Percentiles rank a stretch among this genome's conserved stretches.
phyloP scores from a whole-genome alignment of 2,329 filamentous ascomycete genomes.

The Hypoxylon sp. region DNA sequence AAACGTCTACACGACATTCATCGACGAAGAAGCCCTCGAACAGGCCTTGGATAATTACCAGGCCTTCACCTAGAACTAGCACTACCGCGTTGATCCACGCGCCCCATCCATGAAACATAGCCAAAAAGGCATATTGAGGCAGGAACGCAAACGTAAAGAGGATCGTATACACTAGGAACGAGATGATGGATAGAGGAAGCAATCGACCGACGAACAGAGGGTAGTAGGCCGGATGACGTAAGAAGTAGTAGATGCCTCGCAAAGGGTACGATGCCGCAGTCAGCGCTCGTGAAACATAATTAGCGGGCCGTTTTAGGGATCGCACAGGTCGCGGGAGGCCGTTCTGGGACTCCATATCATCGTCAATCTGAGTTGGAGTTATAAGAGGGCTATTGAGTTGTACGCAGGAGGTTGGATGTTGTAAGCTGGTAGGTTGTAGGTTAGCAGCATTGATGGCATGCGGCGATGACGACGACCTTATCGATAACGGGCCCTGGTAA shows the following conservation, averaged over 20 bases:
- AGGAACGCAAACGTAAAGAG: conserved; percentile 91
- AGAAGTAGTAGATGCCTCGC: conserved; percentile 86
- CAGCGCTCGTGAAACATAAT: conserved; percentile 62
- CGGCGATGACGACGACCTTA: conserved; percentile 19
- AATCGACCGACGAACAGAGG: conserved; percentile 84
- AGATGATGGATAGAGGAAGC: conserved; percentile 85
- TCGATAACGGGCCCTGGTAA: conserved; percentile 13
- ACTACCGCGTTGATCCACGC: conserved; percentile 94
- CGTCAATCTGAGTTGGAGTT: conserved; percentile 4
- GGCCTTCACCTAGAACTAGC: conserved; percentile 85
- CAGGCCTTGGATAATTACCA: conserved; percentile 77
- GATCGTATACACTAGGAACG: conserved; percentile 83
- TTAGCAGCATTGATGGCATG: neutral
- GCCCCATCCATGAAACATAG: conserved; percentile 86
- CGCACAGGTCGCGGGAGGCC: conserved; percentile 42
- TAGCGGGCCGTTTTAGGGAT: conserved; percentile 56
- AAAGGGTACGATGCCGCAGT: conserved; percentile 69
- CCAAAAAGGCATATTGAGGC: conserved; percentile 89
- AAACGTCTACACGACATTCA: conserved; percentile 83
- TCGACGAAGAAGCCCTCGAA: conserved; percentile 89
- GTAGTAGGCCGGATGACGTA: conserved; percentile 82
- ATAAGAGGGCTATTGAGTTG: conserved; percentile 8
- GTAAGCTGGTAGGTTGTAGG: conserved; percentile 11
- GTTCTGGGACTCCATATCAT: conserved; percentile 48
- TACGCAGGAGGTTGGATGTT: neutral